These are phyloP conservation scores for Rhizophlyctis rosea DNA, from an alignment of 192 early-diverging fungal species.

Conservation along the genomic window DNA sequence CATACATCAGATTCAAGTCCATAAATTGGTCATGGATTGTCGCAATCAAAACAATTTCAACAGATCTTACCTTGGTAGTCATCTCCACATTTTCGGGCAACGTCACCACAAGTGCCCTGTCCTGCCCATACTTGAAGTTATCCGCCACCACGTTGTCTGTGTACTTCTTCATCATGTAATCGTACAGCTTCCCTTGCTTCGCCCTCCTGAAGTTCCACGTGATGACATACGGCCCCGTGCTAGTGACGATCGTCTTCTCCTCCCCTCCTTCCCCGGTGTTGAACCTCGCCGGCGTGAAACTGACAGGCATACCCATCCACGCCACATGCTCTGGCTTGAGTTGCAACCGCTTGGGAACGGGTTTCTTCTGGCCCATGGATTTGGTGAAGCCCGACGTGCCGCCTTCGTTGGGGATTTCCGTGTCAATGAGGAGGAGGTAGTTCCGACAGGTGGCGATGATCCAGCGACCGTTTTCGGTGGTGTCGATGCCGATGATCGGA, in stretches of 20 bases:
- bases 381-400: slow-evolving; percentile 56
- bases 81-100: slow-evolving; percentile 72
- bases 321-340: slow-evolving; percentile 87
- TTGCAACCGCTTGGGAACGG: slow-evolving; percentile 67
- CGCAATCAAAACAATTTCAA: neutral
- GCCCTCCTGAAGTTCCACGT: slow-evolving; percentile 87
- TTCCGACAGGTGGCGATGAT: slow-evolving; percentile 85
- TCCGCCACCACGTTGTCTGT: slow-evolving; percentile 79
- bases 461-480: slow-evolving; percentile 79
- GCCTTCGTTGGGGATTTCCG: slow-evolving; percentile 43
- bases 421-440: slow-evolving; percentile 82
- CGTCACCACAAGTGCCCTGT: slow-evolving; percentile 82
- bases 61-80: slow-evolving; percentile 38
- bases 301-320: slow-evolving; percentile 61
- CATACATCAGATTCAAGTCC: too few relatives aligned
- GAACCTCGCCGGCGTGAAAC: slow-evolving; percentile 88
- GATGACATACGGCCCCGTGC: slow-evolving; percentile 85
- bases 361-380: slow-evolving; percentile 61
- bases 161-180: slow-evolving; percentile 89
- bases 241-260: slow-evolving; percentile 85
- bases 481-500: slow-evolving; percentile 84
- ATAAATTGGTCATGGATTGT: neutral
- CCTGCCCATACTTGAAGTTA: slow-evolving; percentile 84
- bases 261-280: slow-evolving; percentile 73
- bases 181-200: slow-evolving; percentile 69